These are phyloP conservation scores for Lignosus rhinocerotis DNA, from an alignment of 1,284 basidiomycete genomes.

Conservation along the genomic window DNA sequence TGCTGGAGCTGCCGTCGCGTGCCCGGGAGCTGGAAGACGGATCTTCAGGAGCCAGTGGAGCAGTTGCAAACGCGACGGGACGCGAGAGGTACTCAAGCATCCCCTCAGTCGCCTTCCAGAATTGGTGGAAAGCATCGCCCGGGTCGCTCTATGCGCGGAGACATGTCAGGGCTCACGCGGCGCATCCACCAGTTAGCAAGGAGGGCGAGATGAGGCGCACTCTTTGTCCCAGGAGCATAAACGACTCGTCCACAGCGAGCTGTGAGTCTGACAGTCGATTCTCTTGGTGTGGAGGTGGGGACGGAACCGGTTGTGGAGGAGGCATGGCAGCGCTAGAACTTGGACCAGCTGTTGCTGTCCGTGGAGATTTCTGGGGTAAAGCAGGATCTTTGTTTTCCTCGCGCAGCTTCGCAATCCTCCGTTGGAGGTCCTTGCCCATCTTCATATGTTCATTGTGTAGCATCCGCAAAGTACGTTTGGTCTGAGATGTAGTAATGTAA, in stretches of 20 bases:
- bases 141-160: constrained; percentile 28
- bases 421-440: constrained; percentile 65
- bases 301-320: constrained; percentile 34
- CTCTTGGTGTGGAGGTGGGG: constrained; percentile 43
- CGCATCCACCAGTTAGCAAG: background rate
- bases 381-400: constrained; percentile 75
- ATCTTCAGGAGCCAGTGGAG: constrained; percentile 57
- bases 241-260: constrained; percentile 77
- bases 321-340: constrained; percentile 22
- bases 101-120: constrained; percentile 82
- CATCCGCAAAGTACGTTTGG: constrained; percentile 73
- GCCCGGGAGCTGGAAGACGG: constrained; percentile 21
- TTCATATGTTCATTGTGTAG: constrained; percentile 72
- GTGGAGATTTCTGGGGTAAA: constrained; percentile 42
- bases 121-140: constrained; percentile 80
- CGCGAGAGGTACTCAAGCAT: constrained; percentile 80
- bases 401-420: constrained; percentile 65
- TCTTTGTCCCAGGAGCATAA: constrained; percentile 78
- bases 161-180: background rate
- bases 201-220: constrained; percentile 35
- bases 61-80: constrained; percentile 82
- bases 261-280: constrained; percentile 64
- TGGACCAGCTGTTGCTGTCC: constrained; percentile 21
- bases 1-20: constrained; percentile 53
- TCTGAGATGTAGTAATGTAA: constrained; percentile 40